These are phyloP conservation scores for Scytalidium sp. DNA, from an alignment of 2,329 filamentous ascomycete species.

Conservation along the genomic window DNA sequence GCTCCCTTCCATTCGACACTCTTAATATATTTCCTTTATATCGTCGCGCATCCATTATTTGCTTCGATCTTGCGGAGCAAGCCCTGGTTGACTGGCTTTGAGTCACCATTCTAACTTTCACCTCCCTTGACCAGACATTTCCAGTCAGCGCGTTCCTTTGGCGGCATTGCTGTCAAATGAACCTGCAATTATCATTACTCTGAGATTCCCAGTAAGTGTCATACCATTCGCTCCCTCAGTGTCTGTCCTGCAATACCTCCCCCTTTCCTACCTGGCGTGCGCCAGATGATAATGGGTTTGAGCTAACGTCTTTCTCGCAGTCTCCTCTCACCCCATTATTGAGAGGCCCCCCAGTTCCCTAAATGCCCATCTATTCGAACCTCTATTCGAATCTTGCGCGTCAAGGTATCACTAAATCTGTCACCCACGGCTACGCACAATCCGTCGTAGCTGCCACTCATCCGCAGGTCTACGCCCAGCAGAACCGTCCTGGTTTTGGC, in stretches of 20 bases:
- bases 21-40: not conserved
- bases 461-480: constrained; percentile 73
- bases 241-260: not conserved
- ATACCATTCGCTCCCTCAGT: not conserved
- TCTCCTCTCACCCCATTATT: constrained; percentile 39
- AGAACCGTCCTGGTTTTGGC: constrained; percentile 61
- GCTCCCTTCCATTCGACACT: not conserved
- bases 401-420: constrained; percentile 94
- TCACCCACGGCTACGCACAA: constrained; percentile 97
- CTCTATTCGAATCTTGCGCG: constrained; percentile 83
- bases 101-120: constrained; percentile 18
- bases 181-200: constrained; percentile 65
- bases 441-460: constrained; percentile 95
- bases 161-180: constrained; percentile 96
- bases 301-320: constrained; percentile 13
- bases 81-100: constrained; percentile 3
- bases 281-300: constrained; percentile 5
- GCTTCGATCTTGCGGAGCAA: not conserved
- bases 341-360: constrained; percentile 66
- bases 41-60: not conserved
- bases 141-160: constrained; percentile 82
- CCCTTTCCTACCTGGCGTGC: not conserved
- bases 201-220: constrained; percentile 24
- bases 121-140: no score
- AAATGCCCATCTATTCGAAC: constrained; percentile 82